Base-by-base conservation (phyloP, 768 basidiomycete genomes). In the Nidularia sp. region DNA sequence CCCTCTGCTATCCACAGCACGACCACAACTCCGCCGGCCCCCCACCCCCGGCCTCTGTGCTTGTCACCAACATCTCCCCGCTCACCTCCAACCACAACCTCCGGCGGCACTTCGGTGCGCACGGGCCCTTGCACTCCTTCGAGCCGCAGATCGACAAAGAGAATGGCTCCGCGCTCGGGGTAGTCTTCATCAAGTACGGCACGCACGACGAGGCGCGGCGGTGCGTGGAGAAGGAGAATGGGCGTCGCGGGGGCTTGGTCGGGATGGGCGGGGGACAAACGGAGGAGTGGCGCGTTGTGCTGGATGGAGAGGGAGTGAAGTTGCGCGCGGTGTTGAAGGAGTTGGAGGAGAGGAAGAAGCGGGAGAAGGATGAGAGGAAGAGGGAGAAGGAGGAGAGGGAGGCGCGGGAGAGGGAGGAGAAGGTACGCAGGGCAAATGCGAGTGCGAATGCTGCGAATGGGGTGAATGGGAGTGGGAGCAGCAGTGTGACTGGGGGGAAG, bases 121-220 rank as follows among this genome's bases (percentile, higher is more conserved):
- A 87, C 61, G 94, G 93, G 1, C 63, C 70, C 12, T 71, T 94
- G 52, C 51, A 70, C 5, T 77, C 83, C 2, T 84, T 91, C 52
- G 90, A 94, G 52, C 78, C 85, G 8, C 88, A 93, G 60, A 81
- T 88, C 53, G 89, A 96, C 68, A 77, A 79, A 52, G 75, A 78
- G 48, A 91, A 84, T n/a, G 94, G 93, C 2, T 85, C 82, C 47
- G 81, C 86, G 1, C 78, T 97, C 1, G 94, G 95, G 2, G 80
- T 98, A 41, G 81, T 92, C 41, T 83, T 81, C 62, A 78, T 98
- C 56, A 81, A 79, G 56, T 98, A 72, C 61, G 61, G 67, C 13
- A 70, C 78, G 0, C 82, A 85, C 54, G 83, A 85, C 12, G 85
- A 89, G 43, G 93, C 93, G 4, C 76, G 74, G 51, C 61, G 68